These are phyloP conservation scores for Halophytophthora polymorphica DNA, from an alignment of 352 stramenopile species.

Conservation along the genomic window DNA sequence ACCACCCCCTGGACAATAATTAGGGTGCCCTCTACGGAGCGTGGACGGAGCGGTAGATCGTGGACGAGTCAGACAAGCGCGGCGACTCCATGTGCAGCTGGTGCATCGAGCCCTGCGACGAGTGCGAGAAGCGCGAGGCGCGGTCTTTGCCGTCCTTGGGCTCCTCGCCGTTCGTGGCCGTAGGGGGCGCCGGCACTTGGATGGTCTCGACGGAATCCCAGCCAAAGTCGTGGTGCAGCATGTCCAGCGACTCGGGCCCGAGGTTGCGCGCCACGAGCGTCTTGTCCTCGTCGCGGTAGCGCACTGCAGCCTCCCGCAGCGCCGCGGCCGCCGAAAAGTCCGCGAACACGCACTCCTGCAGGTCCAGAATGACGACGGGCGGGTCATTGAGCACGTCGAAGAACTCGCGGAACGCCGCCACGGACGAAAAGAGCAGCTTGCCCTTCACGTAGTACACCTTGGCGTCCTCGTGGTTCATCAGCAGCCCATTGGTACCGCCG, in stretches of 20 bases:
- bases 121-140: conserved; percentile 14
- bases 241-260: conserved; percentile 45
- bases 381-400: conserved; percentile 71
- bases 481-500: conserved; percentile 26
- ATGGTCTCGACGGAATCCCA: conserved; percentile 46
- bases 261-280: conserved; percentile 65
- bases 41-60: conserved; percentile 14
- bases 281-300: conserved; percentile 76
- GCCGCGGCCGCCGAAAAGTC: conserved; percentile 86
- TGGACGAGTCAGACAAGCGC: conserved; percentile 9
- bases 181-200: conserved; percentile 17
- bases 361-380: conserved; percentile 68
- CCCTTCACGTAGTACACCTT: conserved; percentile 79
- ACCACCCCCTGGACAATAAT: conserved; percentile 9
- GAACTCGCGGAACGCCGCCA: conserved; percentile 72
- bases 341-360: conserved; percentile 63
- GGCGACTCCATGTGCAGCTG: conserved; percentile 28
- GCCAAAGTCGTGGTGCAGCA: conserved; percentile 56
- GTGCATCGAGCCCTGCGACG: conserved; percentile 22
- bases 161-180: conserved; percentile 18
- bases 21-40: conserved; percentile 10
- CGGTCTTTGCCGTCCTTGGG: conserved; percentile 25
- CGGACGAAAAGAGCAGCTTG: conserved; percentile 80
- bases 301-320: conserved; percentile 65
- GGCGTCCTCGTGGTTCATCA: conserved; percentile 30